These are phyloP conservation scores for Arabidopsis arenosa DNA, from an alignment of 345 rosid species.

Conservation along the genomic window DNA sequence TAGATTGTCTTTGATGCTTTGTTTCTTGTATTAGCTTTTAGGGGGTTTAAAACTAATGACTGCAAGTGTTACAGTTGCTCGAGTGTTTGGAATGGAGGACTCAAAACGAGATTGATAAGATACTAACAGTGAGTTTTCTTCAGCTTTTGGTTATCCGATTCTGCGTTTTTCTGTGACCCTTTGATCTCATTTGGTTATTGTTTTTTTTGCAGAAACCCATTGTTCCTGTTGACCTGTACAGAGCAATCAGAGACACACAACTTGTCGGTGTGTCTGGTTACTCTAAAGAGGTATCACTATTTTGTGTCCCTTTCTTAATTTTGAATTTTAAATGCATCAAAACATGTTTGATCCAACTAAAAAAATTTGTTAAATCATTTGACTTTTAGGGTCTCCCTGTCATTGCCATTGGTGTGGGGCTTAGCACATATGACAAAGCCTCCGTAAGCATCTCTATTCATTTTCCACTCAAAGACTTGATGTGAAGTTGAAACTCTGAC, in stretches of 20 bases:
- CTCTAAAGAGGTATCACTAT: constrained; percentile 75
- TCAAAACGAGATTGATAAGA: constrained; percentile 77
- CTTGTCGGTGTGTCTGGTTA: constrained; percentile 92
- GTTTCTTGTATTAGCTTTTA: not conserved
- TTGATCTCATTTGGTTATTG: constrained; percentile 15
- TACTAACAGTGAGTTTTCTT: constrained; percentile 58
- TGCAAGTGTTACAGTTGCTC: constrained; percentile 64
- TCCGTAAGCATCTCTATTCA: constrained; percentile 62
- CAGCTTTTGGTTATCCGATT: not conserved
- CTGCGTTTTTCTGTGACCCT: not conserved
- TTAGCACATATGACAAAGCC: constrained; percentile 93
- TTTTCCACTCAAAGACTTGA: not conserved
- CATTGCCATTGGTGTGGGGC: constrained; percentile 85
- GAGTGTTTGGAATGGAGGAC: constrained; percentile 86
- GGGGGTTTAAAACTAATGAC: constrained; percentile 27
- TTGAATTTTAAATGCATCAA: not conserved
- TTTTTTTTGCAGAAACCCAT: constrained; percentile 74
- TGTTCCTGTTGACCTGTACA: constrained; percentile 74
- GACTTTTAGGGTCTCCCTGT: constrained; percentile 85
- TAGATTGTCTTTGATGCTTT: constrained; percentile 8
- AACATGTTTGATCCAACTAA: constrained; percentile 5
- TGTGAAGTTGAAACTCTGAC: constrained; percentile 30
- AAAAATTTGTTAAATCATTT: not conserved
- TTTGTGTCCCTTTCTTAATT: constrained; percentile 22
- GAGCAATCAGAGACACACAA: constrained; percentile 88